Evolutionary conservation across 129 eudicot species (phyloP).

Genomic region (Solidago caesia): DNA sequence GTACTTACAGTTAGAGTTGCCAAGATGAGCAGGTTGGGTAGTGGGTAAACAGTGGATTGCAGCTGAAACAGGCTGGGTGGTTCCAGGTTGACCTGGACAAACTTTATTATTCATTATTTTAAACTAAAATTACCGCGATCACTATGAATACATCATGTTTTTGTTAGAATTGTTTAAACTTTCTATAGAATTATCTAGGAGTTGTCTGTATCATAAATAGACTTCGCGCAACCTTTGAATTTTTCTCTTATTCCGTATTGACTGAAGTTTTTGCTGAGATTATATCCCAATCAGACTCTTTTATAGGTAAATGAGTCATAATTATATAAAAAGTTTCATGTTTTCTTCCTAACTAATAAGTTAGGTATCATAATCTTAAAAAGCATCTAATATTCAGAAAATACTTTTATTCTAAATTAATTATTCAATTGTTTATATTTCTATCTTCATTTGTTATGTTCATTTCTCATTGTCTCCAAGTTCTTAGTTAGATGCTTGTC

Average conservation of each 20-base stretch:
- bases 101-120: background rate
- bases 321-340: background rate
- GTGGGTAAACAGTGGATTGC: no score
- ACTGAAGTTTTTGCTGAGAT: no score
- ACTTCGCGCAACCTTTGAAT: no score
- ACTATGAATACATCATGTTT: no score
- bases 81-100: no score
- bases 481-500: slow-evolving; percentile 1
- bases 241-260: no score
- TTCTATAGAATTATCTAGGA: no score
- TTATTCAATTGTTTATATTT: background rate
- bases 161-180: no score
- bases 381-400: background rate
- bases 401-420: background rate
- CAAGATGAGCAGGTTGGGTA: no score
- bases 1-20: background rate
- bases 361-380: background rate
- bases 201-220: no score
- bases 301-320: background rate
- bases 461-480: background rate
- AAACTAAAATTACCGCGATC: background rate
- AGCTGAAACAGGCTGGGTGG: no score
- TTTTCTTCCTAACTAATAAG: background rate
- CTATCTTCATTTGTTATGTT: background rate
- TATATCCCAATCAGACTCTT: no score